Evolutionary conservation across 1,139 yeast genomes (phyloP), one percentile per base, ranked within the genome.

Genomic region (Magnusiomyces fungicola): DNA sequence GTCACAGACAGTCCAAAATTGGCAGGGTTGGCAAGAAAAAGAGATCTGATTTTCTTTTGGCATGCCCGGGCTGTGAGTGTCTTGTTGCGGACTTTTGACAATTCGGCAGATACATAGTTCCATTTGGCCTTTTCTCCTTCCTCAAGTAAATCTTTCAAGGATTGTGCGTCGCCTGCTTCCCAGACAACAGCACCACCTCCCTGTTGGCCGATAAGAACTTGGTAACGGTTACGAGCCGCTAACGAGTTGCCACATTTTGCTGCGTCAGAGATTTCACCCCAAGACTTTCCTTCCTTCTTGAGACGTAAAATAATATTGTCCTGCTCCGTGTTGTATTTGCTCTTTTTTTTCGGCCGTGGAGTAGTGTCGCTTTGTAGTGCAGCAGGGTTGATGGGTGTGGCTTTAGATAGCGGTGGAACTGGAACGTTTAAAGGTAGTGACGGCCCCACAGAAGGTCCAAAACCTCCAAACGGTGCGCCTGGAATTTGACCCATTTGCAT

Each of bases 161-260:
- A 70, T n/a, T 65, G 54, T 14, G 78, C 74, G 63, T 83, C 89
- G 21, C 77, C 79, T 1, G 70, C 60, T 22, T 76, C 79, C 85
- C 89, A 83, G 38, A 78, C 75, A 32, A 80, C 76, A 3, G 81
- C 74, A 23, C 85, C 84, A 48, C 85, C 83, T 3, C 94, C 92
- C 58, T 84, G 94, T 62, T 84, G 94, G 1, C 94, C 94, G 53
- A 84, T 83, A 49, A 84, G 73, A 4, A 84, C 94, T 62, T 84
- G 94, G 61, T 84, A 84, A 53, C 94, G 67, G 62, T 84, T 84
- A 51, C 94, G 68, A 0, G 90, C 92, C 0, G 92, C 88, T 43
- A 84, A 67, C 55, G 80, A 81, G 45, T 81, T 76, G 10, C 83
- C 85, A 32, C 84, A 83, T 10, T 78, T 75, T 1, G 87, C 76